These are phyloP conservation scores for Pholiota conissans DNA, from an alignment of 768 basidiomycete genomes.

Conservation along the genomic window DNA sequence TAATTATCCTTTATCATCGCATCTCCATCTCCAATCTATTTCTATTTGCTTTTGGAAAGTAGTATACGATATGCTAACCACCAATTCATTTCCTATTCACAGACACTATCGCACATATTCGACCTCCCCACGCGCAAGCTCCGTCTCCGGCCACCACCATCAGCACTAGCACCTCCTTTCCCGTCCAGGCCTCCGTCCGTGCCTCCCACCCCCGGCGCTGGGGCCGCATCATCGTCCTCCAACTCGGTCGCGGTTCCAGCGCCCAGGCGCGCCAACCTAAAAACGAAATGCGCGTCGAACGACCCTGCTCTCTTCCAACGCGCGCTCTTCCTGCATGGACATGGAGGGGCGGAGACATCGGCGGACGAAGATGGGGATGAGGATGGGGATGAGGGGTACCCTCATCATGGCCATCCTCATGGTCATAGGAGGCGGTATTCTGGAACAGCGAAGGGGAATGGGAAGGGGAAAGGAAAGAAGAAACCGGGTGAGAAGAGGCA, in stretches of 20 bases:
- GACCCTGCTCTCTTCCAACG: slow-evolving; percentile 21
- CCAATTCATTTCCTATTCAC: slow-evolving; percentile 8
- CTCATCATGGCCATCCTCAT: slow-evolving; percentile 3
- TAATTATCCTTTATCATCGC: not conserved
- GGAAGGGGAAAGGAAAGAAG: too few species aligned
- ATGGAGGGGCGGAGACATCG: slow-evolving; percentile 16
- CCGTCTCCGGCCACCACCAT: slow-evolving; percentile 37
- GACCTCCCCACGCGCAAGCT: slow-evolving; percentile 57
- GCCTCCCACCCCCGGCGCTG: too few species aligned
- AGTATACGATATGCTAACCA: slow-evolving; percentile 15
- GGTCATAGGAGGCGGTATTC: too few species aligned
- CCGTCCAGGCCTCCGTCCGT: not conserved
- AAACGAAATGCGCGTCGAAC: too few species aligned
- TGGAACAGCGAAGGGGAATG: too few species aligned
- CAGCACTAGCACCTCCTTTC: not conserved
- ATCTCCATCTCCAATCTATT: slow-evolving; percentile 13
- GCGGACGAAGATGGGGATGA: slow-evolving; percentile 24
- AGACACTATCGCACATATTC: slow-evolving; percentile 64
- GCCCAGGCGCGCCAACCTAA: too few species aligned
- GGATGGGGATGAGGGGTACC: slow-evolving; percentile 9
- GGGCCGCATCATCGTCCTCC: too few species aligned
- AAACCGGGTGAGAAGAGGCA: too few species aligned
- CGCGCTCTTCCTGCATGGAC: slow-evolving; percentile 30
- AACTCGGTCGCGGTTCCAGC: too few species aligned
- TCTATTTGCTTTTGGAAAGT: too few species aligned